Percentiles rank a stretch among this genome's conserved stretches.
Evolutionary conservation across 2,329 filamentous ascomycete genomes (phyloP).

Genomic region (Rhinocladiella similis): DNA sequence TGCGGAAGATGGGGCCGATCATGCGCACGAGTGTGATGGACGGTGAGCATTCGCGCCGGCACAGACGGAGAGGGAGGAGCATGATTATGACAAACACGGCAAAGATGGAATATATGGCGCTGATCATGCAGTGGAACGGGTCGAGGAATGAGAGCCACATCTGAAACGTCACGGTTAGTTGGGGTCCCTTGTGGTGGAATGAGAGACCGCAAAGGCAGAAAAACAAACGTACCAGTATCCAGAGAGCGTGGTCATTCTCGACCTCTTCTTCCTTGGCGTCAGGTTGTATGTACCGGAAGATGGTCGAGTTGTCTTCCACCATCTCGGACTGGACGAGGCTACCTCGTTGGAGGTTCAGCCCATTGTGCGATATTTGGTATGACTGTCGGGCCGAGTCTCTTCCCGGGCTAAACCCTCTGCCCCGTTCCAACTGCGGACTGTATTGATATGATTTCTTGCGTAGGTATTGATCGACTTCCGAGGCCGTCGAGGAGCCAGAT

Average conservation of each 20-base stretch:
- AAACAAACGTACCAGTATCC: slow-evolving; percentile 44
- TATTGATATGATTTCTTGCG: slow-evolving; percentile 19
- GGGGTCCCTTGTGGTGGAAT: background rate
- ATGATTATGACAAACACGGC: slow-evolving; percentile 53
- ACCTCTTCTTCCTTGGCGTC: slow-evolving; percentile 31
- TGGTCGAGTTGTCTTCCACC: slow-evolving; percentile 23
- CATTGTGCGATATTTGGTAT: slow-evolving; percentile 10
- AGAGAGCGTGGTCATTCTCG: slow-evolving; percentile 42
- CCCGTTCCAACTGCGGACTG: slow-evolving; percentile 10
- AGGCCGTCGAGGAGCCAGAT: slow-evolving; percentile 23
- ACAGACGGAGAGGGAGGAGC: slow-evolving; percentile 56
- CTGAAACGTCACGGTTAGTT: slow-evolving; percentile 12
- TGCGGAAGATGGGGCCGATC: slow-evolving; percentile 25
- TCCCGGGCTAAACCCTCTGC: slow-evolving; percentile 7
- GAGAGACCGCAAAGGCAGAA: background rate
- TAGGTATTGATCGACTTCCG: slow-evolving; percentile 22
- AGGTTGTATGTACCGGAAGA: slow-evolving; percentile 24
- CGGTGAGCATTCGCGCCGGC: slow-evolving; percentile 44
- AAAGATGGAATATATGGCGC: slow-evolving; percentile 56
- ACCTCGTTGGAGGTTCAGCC: slow-evolving; percentile 2
- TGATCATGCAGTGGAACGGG: slow-evolving; percentile 55
- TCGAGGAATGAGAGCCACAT: slow-evolving; percentile 44
- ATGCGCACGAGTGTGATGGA: slow-evolving; percentile 30
- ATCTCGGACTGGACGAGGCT: slow-evolving; percentile 14
- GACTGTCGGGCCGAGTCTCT: slow-evolving; percentile 11